Evolutionary conservation across 1,284 basidiomycete species (phyloP), one percentile per base, ranked within the genome.

Genomic region (Cryptococcus jaspeensis): DNA sequence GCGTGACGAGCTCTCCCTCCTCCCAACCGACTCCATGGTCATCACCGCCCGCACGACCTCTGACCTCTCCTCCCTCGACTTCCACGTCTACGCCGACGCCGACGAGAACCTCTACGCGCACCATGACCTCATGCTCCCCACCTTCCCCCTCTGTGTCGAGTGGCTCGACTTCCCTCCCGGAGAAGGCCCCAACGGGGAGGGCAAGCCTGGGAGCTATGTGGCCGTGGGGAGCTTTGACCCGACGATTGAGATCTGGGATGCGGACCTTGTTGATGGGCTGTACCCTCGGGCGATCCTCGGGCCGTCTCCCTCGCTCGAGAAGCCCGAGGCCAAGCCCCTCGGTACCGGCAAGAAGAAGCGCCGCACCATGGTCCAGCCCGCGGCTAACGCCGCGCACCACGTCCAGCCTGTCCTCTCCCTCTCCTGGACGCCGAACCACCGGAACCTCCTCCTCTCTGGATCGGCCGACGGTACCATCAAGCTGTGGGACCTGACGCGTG

Each of bases 221-320:
- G 96, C 96, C 1, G 94, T 99, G 15, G 95, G 94, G 11, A 95
- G 93, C 3, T 87, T 99, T 65, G 95, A 99, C 66, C 95, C 95
- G 15, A 92, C 95, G 71, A 98, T 99, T 66, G 96, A 99, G 78
- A 93, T 99, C 66, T 99, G 95, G 93, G 92, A 90, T 43, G 83
- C 98, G 63, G 94, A 99, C 73, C 83, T 89, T 23, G 84, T 99
- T 52, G 96, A 99, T 70, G 87, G 91, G 11, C 88, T 98, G 81
- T 99, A 96, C 73, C 96, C 96, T 0, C 85, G 90, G 63, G 87
- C 88, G 56, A 86, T 99, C 54, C 86, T 99, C 25, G 96, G 96
- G 11, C 86, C 72, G 0, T 64, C 71, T 3, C 72, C 73, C 7
- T 66, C 90, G 42, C 87, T 89, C 3, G 87, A 94, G 71, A 85